phyloP scores from a whole-genome alignment of 176 grass and related monocot genomes.

The Ensete ventricosum region DNA sequence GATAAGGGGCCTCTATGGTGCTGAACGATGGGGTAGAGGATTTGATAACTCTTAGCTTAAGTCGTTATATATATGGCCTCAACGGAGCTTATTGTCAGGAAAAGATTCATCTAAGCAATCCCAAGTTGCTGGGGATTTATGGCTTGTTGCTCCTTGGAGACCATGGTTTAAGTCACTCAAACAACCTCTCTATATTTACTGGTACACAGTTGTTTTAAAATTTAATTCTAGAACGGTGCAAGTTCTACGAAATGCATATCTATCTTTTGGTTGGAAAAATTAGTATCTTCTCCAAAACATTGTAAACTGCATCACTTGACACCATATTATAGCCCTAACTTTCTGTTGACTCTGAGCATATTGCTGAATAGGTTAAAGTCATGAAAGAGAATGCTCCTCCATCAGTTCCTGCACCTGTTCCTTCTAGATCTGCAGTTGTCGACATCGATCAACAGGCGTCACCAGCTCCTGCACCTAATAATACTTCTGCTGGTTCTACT shows the following conservation, averaged over 20 bases:
- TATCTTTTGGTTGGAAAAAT: too few species aligned
- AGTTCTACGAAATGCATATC: neutral
- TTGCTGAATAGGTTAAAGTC: slow-evolving; percentile 55
- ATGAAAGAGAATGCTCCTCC: slow-evolving; percentile 49
- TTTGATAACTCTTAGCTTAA: neutral
- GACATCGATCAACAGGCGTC: slow-evolving; percentile 47
- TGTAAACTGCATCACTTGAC: too few species aligned
- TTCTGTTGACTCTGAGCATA: neutral
- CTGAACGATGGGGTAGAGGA: neutral
- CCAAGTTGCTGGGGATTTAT: neutral
- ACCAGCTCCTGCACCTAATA: slow-evolving; percentile 30
- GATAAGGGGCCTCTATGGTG: too few species aligned
- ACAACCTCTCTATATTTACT: too few species aligned
- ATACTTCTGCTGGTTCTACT: slow-evolving; percentile 44
- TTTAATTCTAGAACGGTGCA: neutral
- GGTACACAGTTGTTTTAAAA: neutral
- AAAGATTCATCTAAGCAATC: neutral
- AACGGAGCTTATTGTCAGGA: neutral
- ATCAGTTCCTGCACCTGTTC: slow-evolving; percentile 9
- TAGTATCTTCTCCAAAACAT: too few species aligned
- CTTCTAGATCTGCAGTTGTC: slow-evolving; percentile 29
- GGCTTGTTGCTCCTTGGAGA: neutral
- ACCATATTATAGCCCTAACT: too few species aligned
- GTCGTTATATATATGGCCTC: too few species aligned
- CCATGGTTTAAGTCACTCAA: too few species aligned